phyloP scores from a whole-genome alignment of 164 flowering plant genomes.

The Malania oleifera region DNA sequence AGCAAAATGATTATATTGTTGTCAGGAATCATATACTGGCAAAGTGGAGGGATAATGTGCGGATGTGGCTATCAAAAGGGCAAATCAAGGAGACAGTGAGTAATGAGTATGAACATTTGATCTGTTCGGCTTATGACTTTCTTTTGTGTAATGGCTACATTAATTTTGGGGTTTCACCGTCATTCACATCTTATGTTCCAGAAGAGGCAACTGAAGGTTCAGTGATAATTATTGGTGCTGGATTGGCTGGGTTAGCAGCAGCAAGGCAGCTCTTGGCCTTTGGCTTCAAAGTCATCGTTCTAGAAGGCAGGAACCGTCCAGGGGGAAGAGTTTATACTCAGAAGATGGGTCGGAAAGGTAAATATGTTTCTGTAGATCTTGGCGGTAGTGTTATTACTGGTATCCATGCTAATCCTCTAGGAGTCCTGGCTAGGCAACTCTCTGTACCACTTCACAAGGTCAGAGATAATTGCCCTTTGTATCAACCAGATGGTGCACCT shows the following conservation, averaged over 20 bases:
- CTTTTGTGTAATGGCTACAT: slow-evolving; percentile 74
- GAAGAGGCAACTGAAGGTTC: slow-evolving; percentile 54
- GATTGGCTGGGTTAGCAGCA: slow-evolving; percentile 88
- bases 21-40: slow-evolving; percentile 89
- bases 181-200: slow-evolving; percentile 41
- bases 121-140: slow-evolving; percentile 72
- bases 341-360: slow-evolving; percentile 57
- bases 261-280: slow-evolving; percentile 85
- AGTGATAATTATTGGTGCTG: slow-evolving; percentile 84
- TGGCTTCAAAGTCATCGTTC: slow-evolving; percentile 80
- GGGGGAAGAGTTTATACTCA: slow-evolving; percentile 92
- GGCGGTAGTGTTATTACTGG: slow-evolving; percentile 98
- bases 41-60: slow-evolving; percentile 78
- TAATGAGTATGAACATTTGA: slow-evolving; percentile 58
- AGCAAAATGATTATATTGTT: slow-evolving; percentile 88
- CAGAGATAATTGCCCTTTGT: slow-evolving; percentile 85
- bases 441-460: slow-evolving; percentile 89
- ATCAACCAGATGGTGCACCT: slow-evolving; percentile 66
- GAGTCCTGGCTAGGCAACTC: slow-evolving; percentile 87
- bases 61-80: slow-evolving; percentile 59
- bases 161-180: slow-evolving; percentile 76
- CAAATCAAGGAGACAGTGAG: slow-evolving; percentile 78
- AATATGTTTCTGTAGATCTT: slow-evolving; percentile 72
- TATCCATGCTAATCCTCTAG: slow-evolving; percentile 88
- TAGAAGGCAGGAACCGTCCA: slow-evolving; percentile 86